Evolutionary conservation across 345 rosid genomes (phyloP), one percentile per base, ranked within the genome.

Genomic region (Aurinia saxatilis): DNA sequence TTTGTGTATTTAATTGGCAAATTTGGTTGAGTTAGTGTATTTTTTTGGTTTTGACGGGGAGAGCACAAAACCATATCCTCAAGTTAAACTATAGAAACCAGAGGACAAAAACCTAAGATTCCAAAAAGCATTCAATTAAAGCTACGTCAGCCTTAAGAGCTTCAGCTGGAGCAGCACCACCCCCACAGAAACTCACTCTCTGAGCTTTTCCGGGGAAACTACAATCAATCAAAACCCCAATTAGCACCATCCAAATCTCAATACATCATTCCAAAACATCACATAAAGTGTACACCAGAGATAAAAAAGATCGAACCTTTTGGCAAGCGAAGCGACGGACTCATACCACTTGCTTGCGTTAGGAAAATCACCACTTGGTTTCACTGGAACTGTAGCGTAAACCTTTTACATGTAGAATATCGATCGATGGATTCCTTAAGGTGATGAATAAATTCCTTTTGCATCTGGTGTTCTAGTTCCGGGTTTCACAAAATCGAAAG

Each of bases 181-280:
- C 47, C 60, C 80, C 82, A 41, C 90, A 87, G 57, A 87, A 7
- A 19, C 75, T 78, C 15, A 92, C 98, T 21, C 97, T 95, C 39
- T 69, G 74, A 41, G 98, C 88, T 77, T 85, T 87, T 0, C 97
- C 91, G 1, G 96, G 95, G 71, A 92, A 89, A 71, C 97, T 92
- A 63, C 10, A 10, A n/a, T 66, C 30, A 31, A 38, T 61, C 11
- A 10, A 52, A 67, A 30, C 14, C 2, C n/a, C 7, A 34, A 54
- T 33, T 5, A 29, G 27, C 4, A 19, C 1, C 27, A 29, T 21
- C 27, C 7, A 23, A 46, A 42, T 23, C 25, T 10, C 13, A 48
- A 51, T 29, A 1, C 5, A 7, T 29, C 23, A 50, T 0, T 50
- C 15, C 6, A 0, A 17, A 19, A 6, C 10, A 14, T 6, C 11